These are phyloP conservation scores for Neocucurbitaria cava DNA, from an alignment of 2,329 filamentous ascomycete species.

Conservation along the genomic window DNA sequence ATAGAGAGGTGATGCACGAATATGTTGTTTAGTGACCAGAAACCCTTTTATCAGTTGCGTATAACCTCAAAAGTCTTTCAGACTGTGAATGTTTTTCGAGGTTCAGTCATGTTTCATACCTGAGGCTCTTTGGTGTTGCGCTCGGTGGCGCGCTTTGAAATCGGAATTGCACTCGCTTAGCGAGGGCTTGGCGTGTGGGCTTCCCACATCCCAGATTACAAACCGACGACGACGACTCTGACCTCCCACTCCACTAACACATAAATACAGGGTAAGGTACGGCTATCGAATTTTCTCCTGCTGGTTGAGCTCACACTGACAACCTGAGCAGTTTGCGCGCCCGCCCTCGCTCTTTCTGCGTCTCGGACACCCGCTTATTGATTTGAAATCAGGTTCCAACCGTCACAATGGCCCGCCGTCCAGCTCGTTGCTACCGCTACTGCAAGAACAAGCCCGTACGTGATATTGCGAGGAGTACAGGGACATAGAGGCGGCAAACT, in stretches of 20 bases:
- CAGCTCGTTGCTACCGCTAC: constrained; percentile 99
- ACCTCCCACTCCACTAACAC: constrained; percentile 32
- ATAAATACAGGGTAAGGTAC: constrained; percentile 43
- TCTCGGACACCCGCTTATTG: constrained; percentile 51
- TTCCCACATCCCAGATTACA: constrained; percentile 19
- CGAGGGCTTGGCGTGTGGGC: constrained; percentile 11
- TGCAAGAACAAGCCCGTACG: constrained; percentile 98
- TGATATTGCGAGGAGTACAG: constrained; percentile 26
- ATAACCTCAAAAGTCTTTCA: too few relatives aligned
- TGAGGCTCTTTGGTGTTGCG: not conserved
- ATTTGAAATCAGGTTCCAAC: constrained; percentile 56
- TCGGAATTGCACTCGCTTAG: constrained; percentile 19
- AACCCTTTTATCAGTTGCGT: too few relatives aligned
- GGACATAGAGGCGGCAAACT: constrained; percentile 27
- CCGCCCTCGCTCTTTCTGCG: constrained; percentile 9
- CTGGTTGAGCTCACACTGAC: constrained; percentile 19
- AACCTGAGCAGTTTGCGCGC: constrained; percentile 16
- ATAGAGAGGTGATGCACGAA: too few relatives aligned
- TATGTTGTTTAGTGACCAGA: too few relatives aligned
- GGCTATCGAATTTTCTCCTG: constrained; percentile 11
- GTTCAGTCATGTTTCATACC: too few relatives aligned
- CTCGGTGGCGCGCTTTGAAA: constrained; percentile 15
- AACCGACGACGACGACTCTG: constrained; percentile 23
- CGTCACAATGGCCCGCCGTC: constrained; percentile 98
- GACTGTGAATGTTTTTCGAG: too few relatives aligned